These are phyloP conservation scores for Macrophomina phaseolina DNA, from an alignment of 2,329 filamentous ascomycete genomes.

Conservation along the genomic window DNA sequence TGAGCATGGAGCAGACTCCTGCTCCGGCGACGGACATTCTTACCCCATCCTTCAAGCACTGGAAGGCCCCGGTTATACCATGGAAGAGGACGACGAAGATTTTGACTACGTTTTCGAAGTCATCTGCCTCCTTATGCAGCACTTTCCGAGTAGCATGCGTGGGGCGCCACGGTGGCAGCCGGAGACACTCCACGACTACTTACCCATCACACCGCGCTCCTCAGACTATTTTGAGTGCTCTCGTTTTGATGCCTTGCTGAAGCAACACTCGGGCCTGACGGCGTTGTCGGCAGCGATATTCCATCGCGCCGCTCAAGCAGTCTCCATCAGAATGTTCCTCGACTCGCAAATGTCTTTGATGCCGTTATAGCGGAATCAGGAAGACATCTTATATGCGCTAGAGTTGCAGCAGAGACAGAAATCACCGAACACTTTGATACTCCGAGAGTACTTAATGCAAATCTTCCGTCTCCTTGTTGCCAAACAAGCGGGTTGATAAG, in stretches of 20 bases:
- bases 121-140: constrained; percentile 1
- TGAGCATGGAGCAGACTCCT: not conserved
- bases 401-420: not conserved
- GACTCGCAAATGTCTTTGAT: not conserved
- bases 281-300: not conserved
- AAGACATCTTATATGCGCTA: not conserved
- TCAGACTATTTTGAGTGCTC: not conserved
- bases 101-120: not conserved
- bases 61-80: not conserved
- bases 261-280: not conserved
- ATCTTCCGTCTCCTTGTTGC: not conserved
- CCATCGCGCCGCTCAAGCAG: not conserved
- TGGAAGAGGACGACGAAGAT: not conserved
- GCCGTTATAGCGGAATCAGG: not conserved
- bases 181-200: not conserved
- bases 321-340: not conserved
- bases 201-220: not conserved
- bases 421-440: not conserved
- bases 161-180: not conserved
- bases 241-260: accelerated
- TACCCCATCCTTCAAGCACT: not conserved
- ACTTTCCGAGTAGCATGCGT: not conserved
- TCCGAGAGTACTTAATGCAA: not conserved
- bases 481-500: not conserved
- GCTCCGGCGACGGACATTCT: not conserved